Evolutionary conservation across 2,329 filamentous ascomycete genomes (phyloP).

Genomic region (Tolypocladium ophioglossoides): DNA sequence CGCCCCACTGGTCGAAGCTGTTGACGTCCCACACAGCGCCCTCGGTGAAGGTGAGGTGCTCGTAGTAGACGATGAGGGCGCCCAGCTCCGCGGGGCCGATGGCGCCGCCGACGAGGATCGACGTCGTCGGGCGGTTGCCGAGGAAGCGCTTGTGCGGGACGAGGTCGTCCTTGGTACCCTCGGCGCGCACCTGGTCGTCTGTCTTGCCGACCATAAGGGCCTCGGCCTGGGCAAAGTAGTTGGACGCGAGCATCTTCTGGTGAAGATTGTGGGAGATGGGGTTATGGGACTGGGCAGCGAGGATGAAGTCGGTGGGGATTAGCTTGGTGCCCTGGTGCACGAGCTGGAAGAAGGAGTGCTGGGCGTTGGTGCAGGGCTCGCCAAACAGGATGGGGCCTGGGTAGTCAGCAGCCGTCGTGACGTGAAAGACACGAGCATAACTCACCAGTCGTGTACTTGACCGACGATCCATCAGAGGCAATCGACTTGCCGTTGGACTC

Average conservation of each 20-base stretch:
- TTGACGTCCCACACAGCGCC: constrained; percentile 99
- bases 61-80: constrained; percentile 96
- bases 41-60: constrained; percentile 96
- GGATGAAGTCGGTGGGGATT: constrained; percentile 95
- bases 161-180: constrained; percentile 62
- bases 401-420: background rate
- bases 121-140: constrained; percentile 93
- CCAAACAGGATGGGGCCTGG: constrained; percentile 81
- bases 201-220: constrained; percentile 88
- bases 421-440: background rate
- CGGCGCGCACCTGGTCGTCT: constrained; percentile 65
- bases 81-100: constrained; percentile 92
- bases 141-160: constrained; percentile 99
- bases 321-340: constrained; percentile 98
- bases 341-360: constrained; percentile 99
- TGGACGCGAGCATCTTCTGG: constrained; percentile 91
- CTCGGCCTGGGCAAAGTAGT: constrained; percentile 85
- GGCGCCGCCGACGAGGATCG: constrained; percentile 77
- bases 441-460: constrained; percentile 86
- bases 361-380: constrained; percentile 96
- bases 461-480: constrained; percentile 75
- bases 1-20: constrained; percentile 99
- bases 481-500: constrained; percentile 99
- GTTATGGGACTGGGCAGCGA: constrained; percentile 95
- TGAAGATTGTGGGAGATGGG: constrained; percentile 84